These are phyloP conservation scores for Calonectria ilicicola DNA, from an alignment of 2,329 filamentous ascomycete species.

Conservation along the genomic window DNA sequence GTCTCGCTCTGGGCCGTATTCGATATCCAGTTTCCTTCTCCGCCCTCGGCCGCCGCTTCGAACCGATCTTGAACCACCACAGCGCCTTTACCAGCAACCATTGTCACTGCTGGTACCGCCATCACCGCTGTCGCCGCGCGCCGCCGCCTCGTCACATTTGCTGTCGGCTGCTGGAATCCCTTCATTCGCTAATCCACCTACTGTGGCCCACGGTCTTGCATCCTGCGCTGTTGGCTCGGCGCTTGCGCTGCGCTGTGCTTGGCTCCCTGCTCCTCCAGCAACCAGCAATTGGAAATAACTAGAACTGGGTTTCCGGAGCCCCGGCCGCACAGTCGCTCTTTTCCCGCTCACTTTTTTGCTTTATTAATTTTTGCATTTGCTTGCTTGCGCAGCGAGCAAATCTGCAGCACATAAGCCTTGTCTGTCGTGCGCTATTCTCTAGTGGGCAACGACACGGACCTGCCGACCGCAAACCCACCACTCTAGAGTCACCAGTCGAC, in stretches of 20 bases:
- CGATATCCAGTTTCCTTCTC: constrained; percentile 7
- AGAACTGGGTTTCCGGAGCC: constrained; percentile 8
- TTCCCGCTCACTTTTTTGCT: not conserved
- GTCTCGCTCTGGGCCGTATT: constrained; percentile 18
- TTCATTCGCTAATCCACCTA: constrained; percentile 41
- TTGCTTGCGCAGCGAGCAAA: not conserved
- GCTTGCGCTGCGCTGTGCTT: constrained; percentile 35
- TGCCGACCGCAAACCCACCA: constrained; percentile 36
- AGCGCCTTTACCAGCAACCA: not conserved
- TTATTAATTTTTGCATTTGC: constrained; percentile 13
- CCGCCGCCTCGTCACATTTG: constrained; percentile 42
- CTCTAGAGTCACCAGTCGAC: constrained; percentile 40
- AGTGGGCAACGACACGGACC: constrained; percentile 39
- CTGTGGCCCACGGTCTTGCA: constrained; percentile 44
- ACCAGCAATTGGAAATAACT: constrained; percentile 24
- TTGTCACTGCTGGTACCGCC: constrained; percentile 20
- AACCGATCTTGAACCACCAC: not conserved
- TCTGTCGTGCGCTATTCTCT: constrained; percentile 17
- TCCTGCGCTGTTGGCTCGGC: constrained; percentile 42
- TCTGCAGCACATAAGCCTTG: not conserved
- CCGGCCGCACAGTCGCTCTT: constrained; percentile 9
- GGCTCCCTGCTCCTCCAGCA: constrained; percentile 27
- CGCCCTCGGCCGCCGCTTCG: constrained; percentile 9
- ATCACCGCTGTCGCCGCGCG: constrained; percentile 33
- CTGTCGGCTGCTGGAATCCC: constrained; percentile 42